Percentiles rank a stretch among this genome's conserved stretches.
phyloP scores from a whole-genome alignment of 2,329 filamentous ascomycete species.

The Neofusicoccum laricinum region DNA sequence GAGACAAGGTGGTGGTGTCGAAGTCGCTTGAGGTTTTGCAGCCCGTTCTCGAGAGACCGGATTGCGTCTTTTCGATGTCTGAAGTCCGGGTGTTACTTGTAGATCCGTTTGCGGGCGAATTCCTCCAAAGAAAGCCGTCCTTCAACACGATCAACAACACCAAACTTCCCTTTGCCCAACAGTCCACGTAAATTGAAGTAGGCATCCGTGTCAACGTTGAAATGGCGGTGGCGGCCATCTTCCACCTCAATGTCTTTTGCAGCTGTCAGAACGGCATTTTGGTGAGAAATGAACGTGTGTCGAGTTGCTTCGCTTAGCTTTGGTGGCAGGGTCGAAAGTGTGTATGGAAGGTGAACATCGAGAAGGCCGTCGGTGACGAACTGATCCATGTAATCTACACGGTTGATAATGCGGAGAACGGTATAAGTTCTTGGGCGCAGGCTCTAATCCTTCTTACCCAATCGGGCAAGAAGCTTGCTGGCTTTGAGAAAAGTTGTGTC shows the following conservation, averaged over 20 bases:
- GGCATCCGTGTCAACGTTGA: not conserved
- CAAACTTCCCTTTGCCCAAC: not conserved
- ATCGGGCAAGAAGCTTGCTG: not conserved
- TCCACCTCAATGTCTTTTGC: not conserved
- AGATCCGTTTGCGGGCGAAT: not conserved
- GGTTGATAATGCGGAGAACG: constrained; percentile 26
- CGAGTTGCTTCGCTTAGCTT: not conserved
- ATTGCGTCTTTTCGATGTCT: not conserved
- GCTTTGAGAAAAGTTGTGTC: not conserved
- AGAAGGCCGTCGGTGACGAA: not conserved
- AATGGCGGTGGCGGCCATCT: not conserved
- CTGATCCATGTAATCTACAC: constrained; percentile 16
- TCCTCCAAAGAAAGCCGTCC: not conserved
- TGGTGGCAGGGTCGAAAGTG: too few relatives aligned
- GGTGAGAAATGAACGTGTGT: not conserved
- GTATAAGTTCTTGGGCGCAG: constrained; percentile 26
- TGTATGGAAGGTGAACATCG: not conserved
- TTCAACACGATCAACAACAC: not conserved
- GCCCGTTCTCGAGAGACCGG: not conserved
- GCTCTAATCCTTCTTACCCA: constrained; percentile 18
- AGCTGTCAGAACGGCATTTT: not conserved
- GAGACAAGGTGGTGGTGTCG: not conserved
- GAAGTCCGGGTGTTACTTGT: not conserved
- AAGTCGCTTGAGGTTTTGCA: not conserved
- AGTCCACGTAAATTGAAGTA: not conserved